These are phyloP conservation scores for Cucurbita maxima DNA, from an alignment of 306 rosid species.

Conservation along the genomic window DNA sequence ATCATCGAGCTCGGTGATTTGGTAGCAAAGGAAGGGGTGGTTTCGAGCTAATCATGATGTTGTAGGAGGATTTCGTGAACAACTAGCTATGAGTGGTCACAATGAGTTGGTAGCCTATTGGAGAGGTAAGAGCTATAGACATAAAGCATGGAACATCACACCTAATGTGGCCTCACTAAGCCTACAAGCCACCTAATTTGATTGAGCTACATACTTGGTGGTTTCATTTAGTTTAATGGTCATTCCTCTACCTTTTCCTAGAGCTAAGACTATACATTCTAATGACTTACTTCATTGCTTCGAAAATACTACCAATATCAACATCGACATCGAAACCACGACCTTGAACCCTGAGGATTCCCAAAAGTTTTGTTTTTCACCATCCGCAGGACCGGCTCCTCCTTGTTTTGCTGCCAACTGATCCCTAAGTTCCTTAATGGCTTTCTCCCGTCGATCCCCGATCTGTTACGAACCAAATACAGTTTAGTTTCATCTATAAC, in stretches of 20 bases:
- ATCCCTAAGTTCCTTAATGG: slow-evolving; percentile 70
- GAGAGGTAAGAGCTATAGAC: background rate
- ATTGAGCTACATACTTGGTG: background rate
- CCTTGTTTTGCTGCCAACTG: slow-evolving; percentile 60
- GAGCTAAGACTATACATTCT: slow-evolving; percentile 5
- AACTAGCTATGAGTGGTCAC: background rate
- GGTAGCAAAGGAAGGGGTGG: background rate
- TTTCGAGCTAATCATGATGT: background rate
- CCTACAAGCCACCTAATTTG: too few relatives aligned
- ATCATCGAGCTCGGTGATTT: background rate
- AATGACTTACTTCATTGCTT: slow-evolving; percentile 40
- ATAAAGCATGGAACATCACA: too few relatives aligned
- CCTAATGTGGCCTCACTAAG: too few relatives aligned
- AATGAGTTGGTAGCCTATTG: background rate
- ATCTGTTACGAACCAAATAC: slow-evolving; percentile 31
- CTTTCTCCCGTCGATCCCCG: slow-evolving; percentile 84
- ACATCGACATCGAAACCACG: slow-evolving; percentile 75
- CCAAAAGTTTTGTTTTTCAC: slow-evolving; percentile 68
- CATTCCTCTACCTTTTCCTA: background rate
- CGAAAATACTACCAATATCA: slow-evolving; percentile 63
- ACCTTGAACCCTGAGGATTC: slow-evolving; percentile 76
- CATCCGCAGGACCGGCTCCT: slow-evolving; percentile 10
- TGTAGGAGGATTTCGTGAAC: background rate
- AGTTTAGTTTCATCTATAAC: background rate
- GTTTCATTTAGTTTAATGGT: background rate